Base-by-base conservation (phyloP, 164 flowering plant species). In the Stephania yunnanensis region DNA sequence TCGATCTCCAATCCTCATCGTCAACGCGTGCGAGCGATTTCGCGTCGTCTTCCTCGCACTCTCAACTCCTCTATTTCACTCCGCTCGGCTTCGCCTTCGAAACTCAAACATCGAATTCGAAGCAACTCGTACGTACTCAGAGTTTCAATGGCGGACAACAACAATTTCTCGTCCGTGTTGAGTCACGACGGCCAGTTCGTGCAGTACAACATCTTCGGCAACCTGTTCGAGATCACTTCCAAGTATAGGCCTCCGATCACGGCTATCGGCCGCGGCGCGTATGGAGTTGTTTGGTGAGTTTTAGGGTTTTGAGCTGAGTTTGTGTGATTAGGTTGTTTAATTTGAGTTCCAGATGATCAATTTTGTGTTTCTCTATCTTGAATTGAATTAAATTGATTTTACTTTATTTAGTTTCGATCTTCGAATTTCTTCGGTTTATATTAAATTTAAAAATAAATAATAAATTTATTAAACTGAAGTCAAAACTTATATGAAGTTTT, bases 261-360 rank as follows among this genome's bases (percentile, higher is more conserved):
- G 83, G 97, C 98, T 0, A 87, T 95, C 70, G 98, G 98, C 46
- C 91, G 97, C 4, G 98, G 98, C 20, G 98, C 98, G 4, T 95
- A 95, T 68, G 98, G 98, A 22, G 88, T 95, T 78, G 97, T 95
- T 71, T 95, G 98, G 98, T 95, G 87, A 48, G 19, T 55, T 20
- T 19, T 36, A 36, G 48, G 10, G 71, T 9, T 31, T 69, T 1
- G 36, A 22, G n/a, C 6, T 46, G n/a, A 30, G 67, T 36, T 4
- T 13, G 7, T 58, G 71, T 3, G 61, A 55, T 46, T 46, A 13
- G 71, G 7, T 63, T 50, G 61, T 25, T 25, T 25, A 25, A 25
- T 25, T 25, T 25, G 25, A 25, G 25, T 25, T 25, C 25, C 25
- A 25, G 25, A 25, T 25, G 25, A 25, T 25, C 0, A 25, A 25